Percentiles rank a stretch among this genome's conserved stretches.
Conservation (phyloP, 1,139 yeast genomes). For the Wickerhamomyces sp. region DNA sequence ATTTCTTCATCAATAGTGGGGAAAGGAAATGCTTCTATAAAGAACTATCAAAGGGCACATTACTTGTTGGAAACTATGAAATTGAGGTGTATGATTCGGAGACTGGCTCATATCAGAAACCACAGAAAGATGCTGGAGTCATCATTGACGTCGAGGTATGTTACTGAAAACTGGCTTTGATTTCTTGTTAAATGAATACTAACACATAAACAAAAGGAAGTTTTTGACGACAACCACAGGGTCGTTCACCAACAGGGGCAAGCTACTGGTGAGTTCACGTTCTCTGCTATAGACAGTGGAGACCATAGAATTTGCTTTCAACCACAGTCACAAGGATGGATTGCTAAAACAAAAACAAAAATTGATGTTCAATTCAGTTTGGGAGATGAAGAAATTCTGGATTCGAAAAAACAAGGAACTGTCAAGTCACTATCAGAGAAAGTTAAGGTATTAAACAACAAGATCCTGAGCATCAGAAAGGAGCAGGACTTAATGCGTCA, state of each 20-base stretch:
- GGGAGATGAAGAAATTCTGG: slow-evolving; percentile 44
- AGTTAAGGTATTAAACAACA: slow-evolving; percentile 38
- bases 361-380: slow-evolving; percentile 42
- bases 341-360: slow-evolving; percentile 41
- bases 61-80: slow-evolving; percentile 54
- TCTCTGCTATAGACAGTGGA: background rate
- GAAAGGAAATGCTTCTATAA: slow-evolving; percentile 60
- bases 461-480: slow-evolving; percentile 50
- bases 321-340: slow-evolving; percentile 60
- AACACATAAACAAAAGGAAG: background rate
- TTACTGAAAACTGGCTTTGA: no score
- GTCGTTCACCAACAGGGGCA: slow-evolving; percentile 32
- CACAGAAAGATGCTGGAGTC: slow-evolving; percentile 40
- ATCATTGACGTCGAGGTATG: slow-evolving; percentile 48
- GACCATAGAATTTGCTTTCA: slow-evolving; percentile 51
- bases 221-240: background rate
- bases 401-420: background rate
- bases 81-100: slow-evolving; percentile 51
- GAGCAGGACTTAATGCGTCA: slow-evolving; percentile 67
- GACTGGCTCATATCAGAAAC: slow-evolving; percentile 34
- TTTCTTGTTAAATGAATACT: slow-evolving; percentile 3
- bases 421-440: background rate
- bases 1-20: slow-evolving; percentile 53
- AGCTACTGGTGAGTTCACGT: slow-evolving; percentile 24
- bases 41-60: slow-evolving; percentile 56